These are phyloP conservation scores for Arthrobotrys conoides DNA, from an alignment of 2,329 filamentous ascomycete species.

Conservation along the genomic window DNA sequence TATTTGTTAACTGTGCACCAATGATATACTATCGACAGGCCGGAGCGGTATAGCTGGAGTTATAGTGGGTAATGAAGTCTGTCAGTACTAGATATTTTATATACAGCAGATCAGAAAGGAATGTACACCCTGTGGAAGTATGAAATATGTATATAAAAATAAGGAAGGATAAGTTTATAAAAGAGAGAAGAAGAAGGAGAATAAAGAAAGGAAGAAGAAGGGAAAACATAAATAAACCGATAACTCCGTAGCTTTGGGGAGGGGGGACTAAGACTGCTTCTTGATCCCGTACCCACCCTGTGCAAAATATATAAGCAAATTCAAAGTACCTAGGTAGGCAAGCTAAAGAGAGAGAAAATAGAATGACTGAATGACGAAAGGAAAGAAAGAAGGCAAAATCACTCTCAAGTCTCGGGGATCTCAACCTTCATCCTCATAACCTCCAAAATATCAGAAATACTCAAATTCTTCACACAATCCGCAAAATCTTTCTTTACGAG, in stretches of 20 bases:
- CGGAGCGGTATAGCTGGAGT: no score
- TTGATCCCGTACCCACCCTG: background rate
- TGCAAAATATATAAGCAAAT: background rate
- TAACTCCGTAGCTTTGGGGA: no score
- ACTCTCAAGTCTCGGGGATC: conserved; percentile 44
- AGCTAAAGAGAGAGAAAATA: background rate
- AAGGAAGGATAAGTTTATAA: background rate
- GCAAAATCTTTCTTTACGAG: conserved; percentile 60
- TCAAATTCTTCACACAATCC: conserved; percentile 58
- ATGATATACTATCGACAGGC: background rate
- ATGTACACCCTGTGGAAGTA: conserved; percentile 12
- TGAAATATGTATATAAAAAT: background rate
- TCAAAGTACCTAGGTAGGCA: background rate
- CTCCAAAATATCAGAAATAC: conserved; percentile 60
- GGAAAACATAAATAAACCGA: no score
- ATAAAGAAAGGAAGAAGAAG: background rate
- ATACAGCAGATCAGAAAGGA: conserved; percentile 17
- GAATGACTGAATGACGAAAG: background rate
- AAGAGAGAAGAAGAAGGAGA: background rate
- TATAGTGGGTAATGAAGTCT: conserved; percentile 5
- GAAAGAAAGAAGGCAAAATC: background rate
- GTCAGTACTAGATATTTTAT: background rate
- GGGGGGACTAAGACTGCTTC: no score
- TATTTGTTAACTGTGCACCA: no score
- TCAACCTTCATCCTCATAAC: conserved; percentile 61